These are phyloP conservation scores for Cladophialophora exuberans DNA, from an alignment of 2,329 filamentous ascomycete genomes.

Conservation along the genomic window DNA sequence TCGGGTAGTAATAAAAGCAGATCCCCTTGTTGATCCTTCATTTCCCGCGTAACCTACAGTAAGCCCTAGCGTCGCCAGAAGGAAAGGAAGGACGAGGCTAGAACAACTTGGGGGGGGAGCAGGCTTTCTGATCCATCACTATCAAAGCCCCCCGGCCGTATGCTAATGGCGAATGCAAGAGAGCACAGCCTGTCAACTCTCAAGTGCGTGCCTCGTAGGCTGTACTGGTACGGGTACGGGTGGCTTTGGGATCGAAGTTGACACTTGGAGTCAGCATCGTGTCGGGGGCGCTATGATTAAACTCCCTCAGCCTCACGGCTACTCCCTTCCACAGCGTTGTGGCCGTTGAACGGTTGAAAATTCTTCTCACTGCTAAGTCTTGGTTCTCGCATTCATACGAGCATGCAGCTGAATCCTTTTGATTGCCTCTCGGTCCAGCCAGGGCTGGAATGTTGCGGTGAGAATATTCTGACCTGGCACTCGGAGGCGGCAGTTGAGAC, in stretches of 20 bases:
- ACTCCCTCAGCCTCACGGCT: constrained; percentile 3
- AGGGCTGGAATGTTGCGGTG: background rate
- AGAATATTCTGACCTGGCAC: background rate
- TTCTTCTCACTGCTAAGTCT: too few species aligned
- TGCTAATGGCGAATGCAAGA: too few species aligned
- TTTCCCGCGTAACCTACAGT: constrained; percentile 13
- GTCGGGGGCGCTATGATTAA: background rate
- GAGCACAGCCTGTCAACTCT: too few species aligned
- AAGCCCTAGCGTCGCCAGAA: constrained; percentile 5
- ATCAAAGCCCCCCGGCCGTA: too few species aligned
- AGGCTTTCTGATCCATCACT: background rate
- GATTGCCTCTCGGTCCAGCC: background rate
- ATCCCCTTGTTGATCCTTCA: constrained; percentile 13
- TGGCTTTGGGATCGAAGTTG: too few species aligned
- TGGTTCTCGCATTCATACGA: background rate
- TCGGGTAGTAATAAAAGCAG: constrained; percentile 9
- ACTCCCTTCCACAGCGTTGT: background rate
- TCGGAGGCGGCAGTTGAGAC: background rate
- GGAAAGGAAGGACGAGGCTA: constrained; percentile 1
- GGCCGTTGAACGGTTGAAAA: background rate
- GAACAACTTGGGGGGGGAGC: background rate
- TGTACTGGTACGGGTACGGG: too few species aligned
- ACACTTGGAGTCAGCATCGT: background rate
- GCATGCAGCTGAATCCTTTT: background rate
- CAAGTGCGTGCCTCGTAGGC: too few species aligned